phyloP scores from a whole-genome alignment of 2,329 filamentous ascomycete genomes.

The Neonectria ditissima region DNA sequence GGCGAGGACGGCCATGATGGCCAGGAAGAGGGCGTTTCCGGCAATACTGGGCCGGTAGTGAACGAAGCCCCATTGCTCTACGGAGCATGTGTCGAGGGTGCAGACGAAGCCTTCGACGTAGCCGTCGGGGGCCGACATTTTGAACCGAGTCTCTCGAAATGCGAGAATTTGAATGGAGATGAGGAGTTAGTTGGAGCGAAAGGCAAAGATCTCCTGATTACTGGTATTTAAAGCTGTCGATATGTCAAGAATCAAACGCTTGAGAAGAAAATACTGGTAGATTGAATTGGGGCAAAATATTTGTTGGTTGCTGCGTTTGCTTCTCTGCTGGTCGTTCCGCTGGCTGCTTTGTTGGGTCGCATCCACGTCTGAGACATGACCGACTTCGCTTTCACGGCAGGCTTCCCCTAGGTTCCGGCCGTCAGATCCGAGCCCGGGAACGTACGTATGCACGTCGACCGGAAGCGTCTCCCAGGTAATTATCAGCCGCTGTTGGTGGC shows the following conservation, averaged over 20 bases:
- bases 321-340: slow-evolving; percentile 11
- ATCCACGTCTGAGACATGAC: neutral
- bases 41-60: slow-evolving; percentile 31
- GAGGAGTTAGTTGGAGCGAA: slow-evolving; percentile 14
- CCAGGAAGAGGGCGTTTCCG: slow-evolving; percentile 33
- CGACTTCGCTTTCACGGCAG: slow-evolving; percentile 18
- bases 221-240: slow-evolving; percentile 25
- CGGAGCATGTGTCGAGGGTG: slow-evolving; percentile 35
- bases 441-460: neutral
- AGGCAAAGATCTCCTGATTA: slow-evolving; percentile 1
- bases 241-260: neutral
- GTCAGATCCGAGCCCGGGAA: slow-evolving; percentile 15
- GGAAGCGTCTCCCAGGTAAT: neutral
- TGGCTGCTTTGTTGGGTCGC: slow-evolving; percentile 13
- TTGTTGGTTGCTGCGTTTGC: slow-evolving; percentile 13
- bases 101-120: slow-evolving; percentile 31
- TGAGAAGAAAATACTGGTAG: slow-evolving; percentile 6
- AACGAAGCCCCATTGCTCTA: slow-evolving; percentile 33
- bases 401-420: slow-evolving; percentile 29
- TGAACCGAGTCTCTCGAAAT: slow-evolving; percentile 8
- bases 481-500: slow-evolving; percentile 12
- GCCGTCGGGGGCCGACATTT: slow-evolving; percentile 30
- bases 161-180: neutral
- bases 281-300: slow-evolving; percentile 6
- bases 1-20: slow-evolving; percentile 28